Base-by-base conservation (phyloP, 2,329 filamentous ascomycete species). In the Sarocladium oryzae region DNA sequence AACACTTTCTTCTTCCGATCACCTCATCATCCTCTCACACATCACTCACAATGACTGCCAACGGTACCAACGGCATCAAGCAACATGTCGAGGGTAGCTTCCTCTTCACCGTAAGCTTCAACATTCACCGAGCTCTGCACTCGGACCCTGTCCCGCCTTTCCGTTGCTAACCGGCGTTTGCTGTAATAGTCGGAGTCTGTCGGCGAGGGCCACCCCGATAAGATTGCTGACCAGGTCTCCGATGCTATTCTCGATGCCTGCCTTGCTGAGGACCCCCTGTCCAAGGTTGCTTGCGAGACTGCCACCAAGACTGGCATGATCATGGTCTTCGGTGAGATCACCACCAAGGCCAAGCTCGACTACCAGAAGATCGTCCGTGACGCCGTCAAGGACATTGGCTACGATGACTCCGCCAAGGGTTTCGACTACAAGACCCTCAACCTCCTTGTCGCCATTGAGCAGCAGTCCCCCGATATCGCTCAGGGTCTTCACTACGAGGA, bases 381-480 rank as follows among this genome's bases (percentile, higher is more conserved):
- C 58, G 84, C 91, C 69, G 90, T 99, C 83, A 92, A 96, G 84
- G 92, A 95, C 69, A 99, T 99, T 68, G 93, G 93, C 65, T 99
- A 97, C 76, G 93, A 99, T 76, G 83, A 87, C 74, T 97, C 93
- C 52, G 79, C 82, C 65, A 99, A 99, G 85, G 93, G 93, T 57
- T 99, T 99, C 76, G 93, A 99, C 79, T 96, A 96, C 89, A 97
- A 97, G 86, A 99, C 93, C 62, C 92, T 88, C 80, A 97, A 96
- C 79, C 83, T 99, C 67, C 85, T 97, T 63, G 91, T 97, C 65
- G 93, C 92, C 75, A 96, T 99, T 73, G 93, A 99, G 85, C 84
- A 99, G 78, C 93, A 99, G 78, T 97, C 92, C 55, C 88, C 92
- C 66, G 93, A 99, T 74, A 99, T 99, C 67, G 93, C 93, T 63